These are phyloP conservation scores for Spathaspora arborariae DNA, from an alignment of 805 yeast genomes.

Conservation along the genomic window DNA sequence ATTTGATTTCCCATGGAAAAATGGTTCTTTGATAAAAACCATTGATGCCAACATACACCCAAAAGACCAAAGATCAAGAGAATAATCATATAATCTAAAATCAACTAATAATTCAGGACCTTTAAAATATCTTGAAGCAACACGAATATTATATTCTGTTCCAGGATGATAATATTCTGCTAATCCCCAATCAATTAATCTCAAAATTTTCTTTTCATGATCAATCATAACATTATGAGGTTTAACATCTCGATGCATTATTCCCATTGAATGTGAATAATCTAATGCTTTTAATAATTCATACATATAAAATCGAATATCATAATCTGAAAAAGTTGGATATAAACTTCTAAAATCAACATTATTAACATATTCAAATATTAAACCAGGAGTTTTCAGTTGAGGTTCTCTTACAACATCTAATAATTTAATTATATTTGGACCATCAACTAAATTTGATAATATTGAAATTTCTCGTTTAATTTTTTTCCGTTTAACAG, in stretches of 20 bases:
- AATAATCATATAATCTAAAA: constrained; percentile 83
- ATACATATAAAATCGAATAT: constrained; percentile 78
- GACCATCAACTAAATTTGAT: constrained; percentile 80
- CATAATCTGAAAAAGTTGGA: constrained; percentile 71
- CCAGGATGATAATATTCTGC: constrained; percentile 93
- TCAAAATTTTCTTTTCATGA: constrained; percentile 60
- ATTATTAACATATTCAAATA: constrained; percentile 81
- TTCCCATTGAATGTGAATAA: constrained; percentile 89
- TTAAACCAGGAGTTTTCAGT: constrained; percentile 81
- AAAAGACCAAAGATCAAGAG: constrained; percentile 89
- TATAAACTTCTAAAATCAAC: constrained; percentile 83
- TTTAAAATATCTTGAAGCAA: constrained; percentile 88
- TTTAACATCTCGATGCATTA: constrained; percentile 74
- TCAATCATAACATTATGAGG: constrained; percentile 97
- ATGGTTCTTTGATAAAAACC: constrained; percentile 86
- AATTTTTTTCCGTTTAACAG: constrained; percentile 89
- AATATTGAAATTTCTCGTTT: constrained; percentile 86
- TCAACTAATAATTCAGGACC: constrained; percentile 91
- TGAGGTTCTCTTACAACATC: constrained; percentile 88
- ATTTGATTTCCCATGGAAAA: constrained; percentile 87
- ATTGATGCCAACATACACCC: constrained; percentile 93
- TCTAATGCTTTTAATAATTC: constrained; percentile 81
- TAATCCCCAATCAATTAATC: constrained; percentile 93
- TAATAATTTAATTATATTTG: constrained; percentile 68
- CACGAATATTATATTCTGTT: constrained; percentile 87